Conservation (phyloP, 805 yeast species). For the Saccharomycopsis capsularis region DNA sequence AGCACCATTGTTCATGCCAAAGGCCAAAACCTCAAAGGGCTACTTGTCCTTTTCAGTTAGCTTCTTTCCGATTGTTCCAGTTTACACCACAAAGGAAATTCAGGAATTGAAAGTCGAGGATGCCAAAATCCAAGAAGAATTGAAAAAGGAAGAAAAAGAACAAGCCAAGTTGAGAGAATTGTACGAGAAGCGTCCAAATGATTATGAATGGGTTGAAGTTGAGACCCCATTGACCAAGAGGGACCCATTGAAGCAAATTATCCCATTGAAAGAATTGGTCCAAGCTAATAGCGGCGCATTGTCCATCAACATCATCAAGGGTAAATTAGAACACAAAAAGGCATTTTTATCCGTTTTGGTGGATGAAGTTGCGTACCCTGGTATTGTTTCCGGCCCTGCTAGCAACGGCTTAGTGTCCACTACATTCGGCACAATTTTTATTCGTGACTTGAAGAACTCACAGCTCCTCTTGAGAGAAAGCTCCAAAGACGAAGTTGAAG, state of each 20-base stretch:
- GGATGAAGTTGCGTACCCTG: constrained; percentile 60
- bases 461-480: constrained; percentile 50
- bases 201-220: constrained; percentile 56
- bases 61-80: constrained; percentile 60
- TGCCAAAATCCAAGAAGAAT: constrained; percentile 32
- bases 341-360: constrained; percentile 50
- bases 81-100: constrained; percentile 52
- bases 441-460: constrained; percentile 66
- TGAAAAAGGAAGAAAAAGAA: constrained; percentile 31
- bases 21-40: constrained; percentile 44
- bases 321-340: constrained; percentile 42
- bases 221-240: constrained; percentile 36
- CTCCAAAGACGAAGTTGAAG: constrained; percentile 41
- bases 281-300: constrained; percentile 57
- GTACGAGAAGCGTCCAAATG: constrained; percentile 49
- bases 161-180: constrained; percentile 44
- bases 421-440: constrained; percentile 51
- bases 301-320: constrained; percentile 46
- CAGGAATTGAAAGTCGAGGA: constrained; percentile 39
- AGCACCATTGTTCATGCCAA: constrained; percentile 27
- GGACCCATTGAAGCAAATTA: constrained; percentile 32
- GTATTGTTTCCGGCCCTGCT: constrained; percentile 44
- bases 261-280: constrained; percentile 47
- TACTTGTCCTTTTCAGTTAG: constrained; percentile 47
- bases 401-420: constrained; percentile 39